A percentile compares a stretch with the other conserved stretches of the same genome.
Evolutionary conservation across 257 asterid species (phyloP).

Genomic region (Salvia miltiorrhiza): DNA sequence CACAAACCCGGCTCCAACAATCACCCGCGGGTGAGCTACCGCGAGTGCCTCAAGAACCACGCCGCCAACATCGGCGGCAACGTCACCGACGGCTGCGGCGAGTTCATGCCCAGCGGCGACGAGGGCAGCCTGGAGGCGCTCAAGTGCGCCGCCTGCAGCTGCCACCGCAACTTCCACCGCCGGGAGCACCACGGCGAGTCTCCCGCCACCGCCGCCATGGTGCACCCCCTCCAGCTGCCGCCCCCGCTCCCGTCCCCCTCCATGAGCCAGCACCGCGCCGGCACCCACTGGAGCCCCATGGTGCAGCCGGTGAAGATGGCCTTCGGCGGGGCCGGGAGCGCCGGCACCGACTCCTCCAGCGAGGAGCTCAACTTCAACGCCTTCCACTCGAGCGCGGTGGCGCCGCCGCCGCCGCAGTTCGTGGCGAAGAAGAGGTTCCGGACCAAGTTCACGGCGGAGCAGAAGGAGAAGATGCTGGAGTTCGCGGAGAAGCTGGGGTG

Average conservation of each 20-base stretch:
- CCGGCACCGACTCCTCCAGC: slow-evolving; percentile 67
- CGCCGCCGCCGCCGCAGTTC: slow-evolving; percentile 53
- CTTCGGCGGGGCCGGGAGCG: slow-evolving; percentile 41
- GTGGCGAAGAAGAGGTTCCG: slow-evolving; percentile 56
- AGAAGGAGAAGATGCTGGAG: slow-evolving; percentile 81
- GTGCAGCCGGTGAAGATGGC: slow-evolving; percentile 68
- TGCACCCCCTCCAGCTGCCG: slow-evolving; percentile 60
- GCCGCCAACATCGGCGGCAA: slow-evolving; percentile 81
- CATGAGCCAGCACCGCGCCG: slow-evolving; percentile 34
- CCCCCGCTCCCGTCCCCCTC: slow-evolving; percentile 44
- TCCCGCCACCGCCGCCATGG: not conserved
- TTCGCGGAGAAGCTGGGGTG: slow-evolving; percentile 85
- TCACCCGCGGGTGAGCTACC: slow-evolving; percentile 45
- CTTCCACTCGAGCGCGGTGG: slow-evolving; percentile 35
- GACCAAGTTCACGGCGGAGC: slow-evolving; percentile 70
- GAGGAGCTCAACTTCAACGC: slow-evolving; percentile 71
- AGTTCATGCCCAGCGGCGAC: slow-evolving; percentile 84
- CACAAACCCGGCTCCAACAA: slow-evolving; percentile 16
- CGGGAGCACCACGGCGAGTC: slow-evolving; percentile 38
- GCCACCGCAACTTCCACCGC: slow-evolving; percentile 87
- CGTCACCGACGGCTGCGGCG: slow-evolving; percentile 91
- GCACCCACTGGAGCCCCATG: slow-evolving; percentile 48
- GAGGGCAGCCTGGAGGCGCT: slow-evolving; percentile 78
- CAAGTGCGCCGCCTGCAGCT: slow-evolving; percentile 84
- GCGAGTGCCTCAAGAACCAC: slow-evolving; percentile 80